Base-by-base conservation (phyloP, 108 stramenopile genomes). In the Skeletonema costatum region DNA sequence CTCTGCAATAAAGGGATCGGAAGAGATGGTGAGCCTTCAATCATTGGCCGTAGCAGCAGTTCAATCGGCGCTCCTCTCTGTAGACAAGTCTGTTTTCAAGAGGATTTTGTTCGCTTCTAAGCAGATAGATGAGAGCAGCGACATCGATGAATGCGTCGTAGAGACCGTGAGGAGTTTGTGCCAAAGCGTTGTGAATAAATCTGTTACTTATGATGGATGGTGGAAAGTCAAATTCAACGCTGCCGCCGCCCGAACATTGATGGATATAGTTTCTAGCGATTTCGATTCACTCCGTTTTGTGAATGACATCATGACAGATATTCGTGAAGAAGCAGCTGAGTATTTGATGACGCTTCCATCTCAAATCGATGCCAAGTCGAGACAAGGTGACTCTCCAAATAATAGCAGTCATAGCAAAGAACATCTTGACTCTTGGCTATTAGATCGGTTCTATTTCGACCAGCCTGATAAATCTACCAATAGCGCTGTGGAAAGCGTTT, bases 221-320 rank as follows among this genome's bases (percentile, higher is more conserved):
- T 91, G 90, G 89, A 90, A 86, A 71, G 70, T 88, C 35, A 85
- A 86, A 31, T 93, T 87, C 65, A 88, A 91, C 67, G 29, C 58
- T 13, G 74, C 85, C 16, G 92, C 92, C 7, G 89, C 90, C 9
- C 82, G 78, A 65, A 87, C 90, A 16, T 64, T 93, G 31, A 32
- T 92, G 41, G 77, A 65, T 60, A 48, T 77, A 21, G 72, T 88
- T 41, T 64, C 70, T 7, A 63, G 68, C 36, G 60, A 82, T 51
- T 42, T 48, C 9, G 74, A 78, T 10, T 88, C 69, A 13, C 69
- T 82, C 6, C 29, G 39, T 39, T 70, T 78, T 35, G 90, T 75
- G 21, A 39, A 68, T 33, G 66, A 48, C 1, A 32, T 56, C 4
- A 60, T 88, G 7, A 48, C 41, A n/a, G 25, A 59, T 39, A 76